Percentiles rank a stretch among this genome's conserved stretches.
These are phyloP conservation scores for Colletotrichum eleusines DNA, from an alignment of 2,329 filamentous ascomycete genomes.

Conservation along the genomic window DNA sequence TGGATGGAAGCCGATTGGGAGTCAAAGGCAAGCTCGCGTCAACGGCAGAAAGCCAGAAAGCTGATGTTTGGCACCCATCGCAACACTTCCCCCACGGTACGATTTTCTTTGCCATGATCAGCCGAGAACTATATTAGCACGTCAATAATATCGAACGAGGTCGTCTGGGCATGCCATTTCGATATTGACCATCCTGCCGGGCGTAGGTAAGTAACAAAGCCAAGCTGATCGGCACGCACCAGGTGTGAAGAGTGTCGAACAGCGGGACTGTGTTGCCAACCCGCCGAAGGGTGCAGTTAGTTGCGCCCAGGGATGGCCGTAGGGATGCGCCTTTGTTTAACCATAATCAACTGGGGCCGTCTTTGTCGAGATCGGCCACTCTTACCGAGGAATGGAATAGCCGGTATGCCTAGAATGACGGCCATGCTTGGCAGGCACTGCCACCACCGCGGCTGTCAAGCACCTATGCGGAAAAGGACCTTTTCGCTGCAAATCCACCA, in stretches of 20 bases:
- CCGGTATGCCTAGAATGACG: too few species aligned
- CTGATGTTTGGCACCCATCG: too few species aligned
- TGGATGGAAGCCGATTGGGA: not conserved
- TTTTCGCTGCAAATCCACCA: too few species aligned
- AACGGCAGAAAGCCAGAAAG: not conserved
- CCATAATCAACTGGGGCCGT: not conserved
- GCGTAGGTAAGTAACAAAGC: too few species aligned
- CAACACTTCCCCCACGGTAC: too few species aligned
- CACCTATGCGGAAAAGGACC: too few species aligned
- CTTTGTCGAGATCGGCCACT: conserved; percentile 13
- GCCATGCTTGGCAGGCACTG: too few species aligned
- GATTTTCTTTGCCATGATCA: not conserved
- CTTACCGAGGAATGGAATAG: not conserved
- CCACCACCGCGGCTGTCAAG: too few species aligned
- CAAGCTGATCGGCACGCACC: not conserved
- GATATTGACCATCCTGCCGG: not conserved
- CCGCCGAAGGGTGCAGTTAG: conserved; percentile 10
- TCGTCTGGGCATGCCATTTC: not conserved
- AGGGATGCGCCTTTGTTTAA: not conserved
- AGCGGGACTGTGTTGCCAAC: not conserved
- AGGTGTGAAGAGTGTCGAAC: not conserved
- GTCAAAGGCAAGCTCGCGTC: not conserved
- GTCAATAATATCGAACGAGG: not conserved
- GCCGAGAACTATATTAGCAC: not conserved
- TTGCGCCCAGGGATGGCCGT: not conserved